Evolutionary conservation across 768 basidiomycete genomes (phyloP).

Genomic region (Phaeolepiota aurea): DNA sequence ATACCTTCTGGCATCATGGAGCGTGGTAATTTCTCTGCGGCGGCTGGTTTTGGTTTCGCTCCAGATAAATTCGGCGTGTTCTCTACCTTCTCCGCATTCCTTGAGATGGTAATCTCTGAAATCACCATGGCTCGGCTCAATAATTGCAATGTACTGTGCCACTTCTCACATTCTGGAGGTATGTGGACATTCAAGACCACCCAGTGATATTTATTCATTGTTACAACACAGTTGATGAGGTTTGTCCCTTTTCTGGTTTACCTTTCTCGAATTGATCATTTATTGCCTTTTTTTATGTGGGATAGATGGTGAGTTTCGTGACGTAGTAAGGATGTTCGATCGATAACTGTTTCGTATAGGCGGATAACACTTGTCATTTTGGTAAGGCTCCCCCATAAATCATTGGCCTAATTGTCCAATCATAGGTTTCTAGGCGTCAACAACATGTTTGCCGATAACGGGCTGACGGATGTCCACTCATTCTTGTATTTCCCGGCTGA

Average conservation of each 20-base stretch:
- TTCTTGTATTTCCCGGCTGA: slow-evolving; percentile 89
- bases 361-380: slow-evolving; percentile 43
- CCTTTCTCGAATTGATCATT: too few species aligned
- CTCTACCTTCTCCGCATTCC: slow-evolving; percentile 87
- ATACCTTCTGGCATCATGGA: slow-evolving; percentile 84
- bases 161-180: slow-evolving; percentile 88
- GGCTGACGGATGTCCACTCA: slow-evolving; percentile 71
- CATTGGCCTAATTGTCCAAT: slow-evolving; percentile 8
- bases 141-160: slow-evolving; percentile 78
- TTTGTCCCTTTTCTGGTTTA: slow-evolving; percentile 14
- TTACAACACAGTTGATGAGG: slow-evolving; percentile 48
- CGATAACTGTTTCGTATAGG: slow-evolving; percentile 15
- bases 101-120: slow-evolving; percentile 87
- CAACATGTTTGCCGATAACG: slow-evolving; percentile 84
- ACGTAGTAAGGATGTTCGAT: too few species aligned
- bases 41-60: slow-evolving; percentile 83
- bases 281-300: too few species aligned
- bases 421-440: slow-evolving; percentile 69
- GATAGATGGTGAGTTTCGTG: slow-evolving; percentile 21
- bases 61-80: slow-evolving; percentile 79
- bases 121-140: slow-evolving; percentile 91
- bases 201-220: slow-evolving; percentile 3
- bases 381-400: slow-evolving; percentile 11
- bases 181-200: slow-evolving; percentile 13
- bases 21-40: slow-evolving; percentile 75